Conservation (phyloP, 1,284 basidiomycete genomes). For the Vanrija sp. region DNA sequence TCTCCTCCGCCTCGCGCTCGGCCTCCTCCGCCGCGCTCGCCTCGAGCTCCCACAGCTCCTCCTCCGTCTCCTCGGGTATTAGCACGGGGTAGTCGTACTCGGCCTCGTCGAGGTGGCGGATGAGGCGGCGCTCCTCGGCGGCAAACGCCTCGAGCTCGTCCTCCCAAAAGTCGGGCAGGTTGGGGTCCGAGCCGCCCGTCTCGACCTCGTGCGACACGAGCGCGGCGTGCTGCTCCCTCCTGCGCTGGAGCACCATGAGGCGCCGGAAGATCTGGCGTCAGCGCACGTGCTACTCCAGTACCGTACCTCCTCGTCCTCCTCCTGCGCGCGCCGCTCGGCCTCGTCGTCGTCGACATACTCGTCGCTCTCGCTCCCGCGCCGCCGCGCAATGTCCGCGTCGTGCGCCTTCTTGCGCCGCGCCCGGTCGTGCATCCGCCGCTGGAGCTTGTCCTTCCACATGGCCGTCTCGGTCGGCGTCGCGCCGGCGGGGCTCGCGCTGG, state of each 20-base stretch:
- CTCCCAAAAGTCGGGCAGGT: slow-evolving; percentile 39
- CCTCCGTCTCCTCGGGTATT: slow-evolving; percentile 15
- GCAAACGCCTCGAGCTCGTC: slow-evolving; percentile 23
- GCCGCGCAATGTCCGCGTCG: slow-evolving; percentile 23
- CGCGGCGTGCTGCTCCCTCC: slow-evolving; percentile 27
- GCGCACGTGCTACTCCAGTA: background rate
- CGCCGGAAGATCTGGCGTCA: slow-evolving; percentile 41
- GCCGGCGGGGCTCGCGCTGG: too few species aligned
- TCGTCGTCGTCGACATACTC: slow-evolving; percentile 32
- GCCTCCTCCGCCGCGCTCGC: slow-evolving; percentile 30
- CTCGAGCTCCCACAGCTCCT: slow-evolving; percentile 29
- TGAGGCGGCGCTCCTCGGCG: slow-evolving; percentile 16
- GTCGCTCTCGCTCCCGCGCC: slow-evolving; percentile 20
- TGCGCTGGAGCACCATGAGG: slow-evolving; percentile 36
- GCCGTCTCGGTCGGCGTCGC: slow-evolving; percentile 36
- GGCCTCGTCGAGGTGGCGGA: slow-evolving; percentile 2
- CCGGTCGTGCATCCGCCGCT: slow-evolving; percentile 31
- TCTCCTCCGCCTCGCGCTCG: slow-evolving; percentile 22
- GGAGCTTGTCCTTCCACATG: slow-evolving; percentile 38
- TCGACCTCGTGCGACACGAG: slow-evolving; percentile 32
- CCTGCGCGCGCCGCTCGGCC: slow-evolving; percentile 32
- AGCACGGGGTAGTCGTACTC: slow-evolving; percentile 2
- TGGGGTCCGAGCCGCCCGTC: slow-evolving; percentile 35
- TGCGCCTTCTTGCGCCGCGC: slow-evolving; percentile 25
- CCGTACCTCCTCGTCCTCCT: slow-evolving; percentile 44